Base-by-base conservation (phyloP, 768 basidiomycete genomes). In the Mycena latifolia region DNA sequence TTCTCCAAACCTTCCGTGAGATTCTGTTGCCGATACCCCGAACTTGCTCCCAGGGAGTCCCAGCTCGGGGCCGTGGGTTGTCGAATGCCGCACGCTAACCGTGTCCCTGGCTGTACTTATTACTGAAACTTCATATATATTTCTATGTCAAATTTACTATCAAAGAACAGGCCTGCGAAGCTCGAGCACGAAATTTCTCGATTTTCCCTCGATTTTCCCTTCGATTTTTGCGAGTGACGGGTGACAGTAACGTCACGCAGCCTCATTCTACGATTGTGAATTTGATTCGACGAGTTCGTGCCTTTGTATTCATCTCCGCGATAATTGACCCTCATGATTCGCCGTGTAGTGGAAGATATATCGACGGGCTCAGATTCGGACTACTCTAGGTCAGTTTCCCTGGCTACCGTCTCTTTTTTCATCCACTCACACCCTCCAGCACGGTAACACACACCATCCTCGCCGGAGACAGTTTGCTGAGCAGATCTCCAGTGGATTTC, bases 331-430 rank as follows among this genome's bases (percentile, higher is more conserved):
- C 58, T 37, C 37, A 66, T 66, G 59, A 28, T 51, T 43, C 61
- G 37, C 31, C 66, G 60, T 10, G 60, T 78, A 90, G 91, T 94
- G 90, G 93, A 94, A 73, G 93, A 94, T 67, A 82, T 88, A n/a
- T 93, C 93, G 39, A 92, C 95, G 3, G 95, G 95, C 51, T 96
- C 96, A 17, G 96, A 97, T 76, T 96, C 94, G 33, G 96, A 97
- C 75, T 97, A 98, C 77, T 94, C 96, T 66, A 97, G 95, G 96
- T 96, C 72, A 76, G 90, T 77, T 56, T 41, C 57, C 56, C 45
- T 62, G 37, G 72, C 69, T 45, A 55, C 43, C 55, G 63, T 61
- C 41, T 70, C n/a, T 66, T 50, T 55, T 59, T 20, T 48, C 62
- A 39, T 58, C 45, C 59, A 48, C 31, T 50, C 66, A 82, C 52